Base-by-base conservation (phyloP, 208 protist species). In the Acanthamoeba sp. region DNA sequence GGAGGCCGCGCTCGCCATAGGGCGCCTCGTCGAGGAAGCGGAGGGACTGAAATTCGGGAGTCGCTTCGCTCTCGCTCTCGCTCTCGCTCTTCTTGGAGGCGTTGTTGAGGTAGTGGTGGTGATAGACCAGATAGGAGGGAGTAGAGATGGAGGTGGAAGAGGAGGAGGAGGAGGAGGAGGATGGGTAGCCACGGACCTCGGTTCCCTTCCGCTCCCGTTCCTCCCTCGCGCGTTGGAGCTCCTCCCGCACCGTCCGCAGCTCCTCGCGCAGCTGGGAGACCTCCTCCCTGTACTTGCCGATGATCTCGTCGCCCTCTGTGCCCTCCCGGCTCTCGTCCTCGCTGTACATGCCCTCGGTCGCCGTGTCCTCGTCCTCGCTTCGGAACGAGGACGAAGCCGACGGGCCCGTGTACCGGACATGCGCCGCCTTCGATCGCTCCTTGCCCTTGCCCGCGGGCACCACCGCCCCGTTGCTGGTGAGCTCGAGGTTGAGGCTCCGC, bases 311-410 rank as follows among this genome's bases (percentile, higher is more conserved):
- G 69, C 69, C 76, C 76, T 59, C 66, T 4, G 66, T 45, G 66
- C 34, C 10, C 38, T 85, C 76, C 27, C 76, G 36, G 22, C 32
- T 36, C 45, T 85, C 76, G n/a, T 85, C 76, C 57, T 85, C 76
- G 76, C 76, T 85, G 42, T 85, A 85, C 76, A 85, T 57, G 76
- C 76, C 76, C 76, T 85, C 76, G 16, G 76, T 85, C 24, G 42
- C 76, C 29, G 76, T 85, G 76, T 85, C 76, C 38, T 85, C 76
- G 45, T 85, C 76, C 76, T 85, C 76, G 45, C 76, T 85, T 85
- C 76, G 38, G 76, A 45, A 78, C 29, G 66, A 36, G 7, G 66
- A 76, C 29, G 66, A 36, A 0, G 16, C 2, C 32, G 66, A 76
- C 7, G 66, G 34, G 5, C 34, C 34, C 34, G 34, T 45, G 66